Evolutionary conservation across 768 basidiomycete genomes (phyloP), one percentile per base, ranked within the genome.

Genomic region (Mycena sanguinolenta): DNA sequence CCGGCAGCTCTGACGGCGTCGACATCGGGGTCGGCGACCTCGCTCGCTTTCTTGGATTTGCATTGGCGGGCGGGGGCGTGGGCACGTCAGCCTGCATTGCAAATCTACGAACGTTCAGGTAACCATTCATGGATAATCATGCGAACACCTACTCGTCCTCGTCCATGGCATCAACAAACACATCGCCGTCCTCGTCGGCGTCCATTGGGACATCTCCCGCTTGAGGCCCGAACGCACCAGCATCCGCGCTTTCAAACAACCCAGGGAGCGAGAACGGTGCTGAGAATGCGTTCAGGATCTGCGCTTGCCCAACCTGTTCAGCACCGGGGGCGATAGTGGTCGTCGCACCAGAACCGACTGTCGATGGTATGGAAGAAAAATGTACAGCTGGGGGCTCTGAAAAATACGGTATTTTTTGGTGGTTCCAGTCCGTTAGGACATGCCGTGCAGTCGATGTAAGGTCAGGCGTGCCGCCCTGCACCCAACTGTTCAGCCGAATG

Each of bases 361-460:
- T 83, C 13, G 85, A 85, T 7, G 93, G 92, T 65, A 95, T 85
- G 36, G 89, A 85, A 0, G 94, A 95, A 0, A 95, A 92, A 77
- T 97, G 95, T 2, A 94, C 78, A 10, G 84, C 76, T 0, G 97
- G 96, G 12, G 96, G 95, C 2, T 83, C 78, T 5, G 95, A 94
- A 82, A 87, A 94, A 82, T 95, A 99, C 0, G 95, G 93, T 14
- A 98, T 97, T 77, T 95, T 97, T 79, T 98, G 96, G 66, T 95
- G 90, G 75, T 98, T 98, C 97, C 97, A 99, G 77, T 99, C 96
- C 58, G 85, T 88, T 1, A 98, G 80, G 27, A 98, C 87, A 17
- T 92, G 90, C 36, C 95, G 91, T 0, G 97, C 95, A 0, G 95
- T 88, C 8, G 92, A 85, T 50, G 92, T 89, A 36, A 97, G 79